Percentiles rank a stretch among this genome's conserved stretches.
Evolutionary conservation across 1,284 basidiomycete species (phyloP).

Genomic region (Cystobasidium sp.): DNA sequence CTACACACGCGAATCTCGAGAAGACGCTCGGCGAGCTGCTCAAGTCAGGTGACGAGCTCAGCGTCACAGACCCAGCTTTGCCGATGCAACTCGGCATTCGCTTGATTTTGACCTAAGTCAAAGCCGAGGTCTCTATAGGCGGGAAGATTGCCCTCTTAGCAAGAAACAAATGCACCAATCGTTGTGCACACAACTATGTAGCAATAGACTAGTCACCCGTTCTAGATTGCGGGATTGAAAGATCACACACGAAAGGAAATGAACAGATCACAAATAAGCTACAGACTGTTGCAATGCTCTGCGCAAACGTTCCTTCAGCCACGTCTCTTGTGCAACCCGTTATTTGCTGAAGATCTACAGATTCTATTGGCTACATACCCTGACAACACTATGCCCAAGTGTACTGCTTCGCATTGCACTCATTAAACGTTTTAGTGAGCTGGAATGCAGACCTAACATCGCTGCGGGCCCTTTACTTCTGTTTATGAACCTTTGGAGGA

Average conservation of each 20-base stretch:
- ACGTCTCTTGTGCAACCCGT: background rate
- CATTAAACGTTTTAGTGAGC: background rate
- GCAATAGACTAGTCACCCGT: background rate
- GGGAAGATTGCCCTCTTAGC: too few species aligned
- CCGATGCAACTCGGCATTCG: slow-evolving; percentile 82
- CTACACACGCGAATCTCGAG: slow-evolving; percentile 83
- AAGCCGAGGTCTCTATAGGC: background rate
- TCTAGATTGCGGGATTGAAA: background rate
- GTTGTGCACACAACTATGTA: background rate
- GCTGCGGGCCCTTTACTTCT: background rate
- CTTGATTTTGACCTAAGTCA: slow-evolving; percentile 44
- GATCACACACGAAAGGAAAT: too few species aligned
- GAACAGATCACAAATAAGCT: too few species aligned
- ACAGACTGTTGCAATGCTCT: background rate
- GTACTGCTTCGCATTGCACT: background rate
- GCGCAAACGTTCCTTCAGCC: background rate
- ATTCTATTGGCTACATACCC: background rate
- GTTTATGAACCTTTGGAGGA: slow-evolving; percentile 12
- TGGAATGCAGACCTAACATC: background rate
- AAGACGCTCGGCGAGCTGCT: slow-evolving; percentile 83
- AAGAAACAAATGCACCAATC: too few species aligned
- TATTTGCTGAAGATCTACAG: background rate
- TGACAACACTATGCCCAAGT: background rate
- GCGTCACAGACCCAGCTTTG: slow-evolving; percentile 82
- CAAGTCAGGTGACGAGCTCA: slow-evolving; percentile 72